These are phyloP conservation scores for Phytophthora rubi DNA, from an alignment of 352 stramenopile genomes.

Conservation along the genomic window DNA sequence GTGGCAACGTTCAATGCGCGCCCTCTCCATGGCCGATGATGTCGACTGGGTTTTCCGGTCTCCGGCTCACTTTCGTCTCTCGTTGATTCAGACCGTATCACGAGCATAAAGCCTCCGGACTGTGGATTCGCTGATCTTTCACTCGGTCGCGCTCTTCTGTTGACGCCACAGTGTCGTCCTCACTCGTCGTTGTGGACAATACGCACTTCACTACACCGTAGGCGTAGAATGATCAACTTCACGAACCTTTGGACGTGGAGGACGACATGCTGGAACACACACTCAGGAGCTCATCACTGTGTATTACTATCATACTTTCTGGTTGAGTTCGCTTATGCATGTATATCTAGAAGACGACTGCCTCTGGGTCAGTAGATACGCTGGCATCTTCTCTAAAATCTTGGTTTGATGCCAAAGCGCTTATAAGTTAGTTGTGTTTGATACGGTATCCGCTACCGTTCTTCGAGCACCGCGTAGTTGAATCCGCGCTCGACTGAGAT, in stretches of 20 bases:
- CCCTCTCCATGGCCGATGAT: constrained; percentile 8
- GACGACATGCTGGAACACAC: background rate
- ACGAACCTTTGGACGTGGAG: no score
- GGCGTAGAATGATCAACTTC: background rate
- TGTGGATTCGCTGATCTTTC: constrained; percentile 12
- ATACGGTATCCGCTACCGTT: constrained; percentile 22
- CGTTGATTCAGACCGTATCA: constrained; percentile 19
- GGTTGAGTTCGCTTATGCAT: constrained; percentile 10
- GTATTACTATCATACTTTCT: constrained; percentile 26
- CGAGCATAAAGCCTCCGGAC: constrained; percentile 1
- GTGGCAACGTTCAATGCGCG: background rate
- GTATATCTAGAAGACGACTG: constrained; percentile 5
- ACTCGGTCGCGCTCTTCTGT: background rate
- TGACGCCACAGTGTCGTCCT: background rate
- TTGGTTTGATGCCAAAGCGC: constrained; percentile 7
- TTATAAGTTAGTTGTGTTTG: constrained; percentile 42
- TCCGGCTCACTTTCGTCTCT: constrained; percentile 32
- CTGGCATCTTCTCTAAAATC: constrained; percentile 1
- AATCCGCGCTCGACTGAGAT: constrained; percentile 41
- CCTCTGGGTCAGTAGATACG: constrained; percentile 18
- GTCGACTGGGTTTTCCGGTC: constrained; percentile 16
- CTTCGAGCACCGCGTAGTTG: constrained; percentile 40
- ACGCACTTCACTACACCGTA: background rate
- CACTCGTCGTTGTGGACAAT: background rate
- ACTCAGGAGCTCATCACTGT: constrained; percentile 3